Evolutionary conservation across 164 flowering plant genomes (phyloP).

Genomic region (Nymphaea colorata): DNA sequence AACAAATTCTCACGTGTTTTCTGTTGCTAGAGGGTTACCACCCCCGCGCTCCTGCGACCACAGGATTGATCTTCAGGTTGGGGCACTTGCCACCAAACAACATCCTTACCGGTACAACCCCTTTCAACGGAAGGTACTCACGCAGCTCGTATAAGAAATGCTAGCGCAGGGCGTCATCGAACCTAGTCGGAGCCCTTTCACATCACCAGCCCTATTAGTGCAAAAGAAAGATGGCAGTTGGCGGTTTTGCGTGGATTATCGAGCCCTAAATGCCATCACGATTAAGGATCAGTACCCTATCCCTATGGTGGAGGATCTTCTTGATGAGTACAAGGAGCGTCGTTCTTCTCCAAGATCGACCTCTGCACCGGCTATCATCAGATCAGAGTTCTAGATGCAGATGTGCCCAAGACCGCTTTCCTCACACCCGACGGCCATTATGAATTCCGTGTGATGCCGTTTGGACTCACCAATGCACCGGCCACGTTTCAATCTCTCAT

Average conservation of each 20-base stretch:
- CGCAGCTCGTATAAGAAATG: not conserved
- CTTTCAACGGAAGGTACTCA: not conserved
- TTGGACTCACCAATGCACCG: not conserved
- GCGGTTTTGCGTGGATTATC: not conserved
- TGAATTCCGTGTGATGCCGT: not conserved
- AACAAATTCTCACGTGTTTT: not conserved
- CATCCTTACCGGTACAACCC: not conserved
- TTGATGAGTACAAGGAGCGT: constrained; percentile 2
- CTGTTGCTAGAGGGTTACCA: not conserved
- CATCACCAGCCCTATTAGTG: not conserved
- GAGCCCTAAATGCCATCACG: not conserved
- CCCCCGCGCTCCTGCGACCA: not conserved
- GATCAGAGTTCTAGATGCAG: not conserved
- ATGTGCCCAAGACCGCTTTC: not conserved
- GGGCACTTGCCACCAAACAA: not conserved
- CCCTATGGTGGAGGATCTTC: not conserved
- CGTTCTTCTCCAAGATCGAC: not conserved
- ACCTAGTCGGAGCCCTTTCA: not conserved
- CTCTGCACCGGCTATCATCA: not conserved
- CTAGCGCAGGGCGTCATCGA: not conserved
- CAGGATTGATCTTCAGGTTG: not conserved
- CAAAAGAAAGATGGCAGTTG: not conserved
- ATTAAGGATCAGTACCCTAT: not conserved
- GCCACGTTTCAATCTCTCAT: not conserved
- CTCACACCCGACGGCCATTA: not conserved